Evolutionary conservation across 2,329 filamentous ascomycete species (phyloP).

Genomic region (Metarhizium guizhouense): DNA sequence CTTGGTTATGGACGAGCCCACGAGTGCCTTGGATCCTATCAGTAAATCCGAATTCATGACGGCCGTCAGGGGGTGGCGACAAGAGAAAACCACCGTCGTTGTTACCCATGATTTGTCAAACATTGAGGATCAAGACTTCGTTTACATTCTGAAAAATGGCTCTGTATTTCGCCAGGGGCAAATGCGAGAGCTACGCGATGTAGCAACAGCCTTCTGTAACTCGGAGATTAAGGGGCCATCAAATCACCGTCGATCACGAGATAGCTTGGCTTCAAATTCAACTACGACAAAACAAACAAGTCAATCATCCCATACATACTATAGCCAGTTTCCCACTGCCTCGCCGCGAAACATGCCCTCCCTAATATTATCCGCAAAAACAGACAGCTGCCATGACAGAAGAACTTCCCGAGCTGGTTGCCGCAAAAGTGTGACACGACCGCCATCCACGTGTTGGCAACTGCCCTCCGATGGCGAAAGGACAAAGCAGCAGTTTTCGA

Average conservation of each 20-base stretch:
- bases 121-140: conserved; percentile 62
- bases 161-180: conserved; percentile 57
- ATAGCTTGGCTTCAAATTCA: background rate
- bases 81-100: conserved; percentile 77
- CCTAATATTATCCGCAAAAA: background rate
- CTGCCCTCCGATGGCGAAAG: background rate
- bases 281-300: background rate
- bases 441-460: conserved; percentile 30
- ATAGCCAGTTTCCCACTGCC: background rate
- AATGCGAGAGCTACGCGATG: background rate
- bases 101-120: conserved; percentile 85
- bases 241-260: background rate
- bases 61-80: conserved; percentile 67
- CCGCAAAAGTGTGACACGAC: conserved; percentile 38
- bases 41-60: conserved; percentile 62
- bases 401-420: conserved; percentile 35
- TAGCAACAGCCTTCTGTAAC: background rate
- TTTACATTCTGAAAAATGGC: conserved; percentile 71
- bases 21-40: conserved; percentile 72
- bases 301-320: background rate
- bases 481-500: conserved; percentile 3
- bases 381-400: background rate
- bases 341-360: background rate
- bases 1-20: conserved; percentile 81
- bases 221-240: background rate